A percentile compares a stretch with the other conserved stretches of the same genome.
Evolutionary conservation across 345 rosid species (phyloP).

Genomic region (Citrus unshiu): DNA sequence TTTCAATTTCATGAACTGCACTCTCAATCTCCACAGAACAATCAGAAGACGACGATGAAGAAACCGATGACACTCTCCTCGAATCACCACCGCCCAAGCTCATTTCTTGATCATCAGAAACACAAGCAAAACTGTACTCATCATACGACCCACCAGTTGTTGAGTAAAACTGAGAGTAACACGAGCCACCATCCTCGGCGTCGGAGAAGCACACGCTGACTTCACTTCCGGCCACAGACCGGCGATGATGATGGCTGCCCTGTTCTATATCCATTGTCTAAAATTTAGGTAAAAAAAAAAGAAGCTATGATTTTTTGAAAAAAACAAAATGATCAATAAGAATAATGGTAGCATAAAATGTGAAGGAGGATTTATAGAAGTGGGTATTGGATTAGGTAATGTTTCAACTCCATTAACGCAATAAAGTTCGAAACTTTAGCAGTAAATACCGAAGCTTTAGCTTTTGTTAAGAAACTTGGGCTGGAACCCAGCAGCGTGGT

Average conservation of each 20-base stretch:
- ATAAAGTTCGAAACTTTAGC: neutral
- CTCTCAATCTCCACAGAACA: conserved; percentile 46
- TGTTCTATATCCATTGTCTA: conserved; percentile 52
- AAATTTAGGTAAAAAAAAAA: neutral
- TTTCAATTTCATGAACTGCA: conserved; percentile 34
- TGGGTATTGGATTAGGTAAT: conserved; percentile 37
- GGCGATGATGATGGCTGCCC: conserved; percentile 43
- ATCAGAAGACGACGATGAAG: conserved; percentile 26
- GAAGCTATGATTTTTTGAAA: neutral
- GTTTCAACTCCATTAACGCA: conserved; percentile 34
- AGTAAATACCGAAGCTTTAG: neutral
- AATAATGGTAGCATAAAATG: neutral
- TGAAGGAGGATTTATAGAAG: conserved; percentile 23
- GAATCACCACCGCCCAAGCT: conserved; percentile 24
- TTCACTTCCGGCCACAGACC: conserved; percentile 30
- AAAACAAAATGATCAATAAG: neutral
- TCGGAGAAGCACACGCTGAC: conserved; percentile 65
- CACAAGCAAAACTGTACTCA: conserved; percentile 48
- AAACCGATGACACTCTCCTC: conserved; percentile 54
- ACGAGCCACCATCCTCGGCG: conserved; percentile 73
- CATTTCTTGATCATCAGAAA: conserved; percentile 39
- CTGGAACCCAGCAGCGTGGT: conserved; percentile 14
- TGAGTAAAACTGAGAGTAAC: conserved; percentile 82
- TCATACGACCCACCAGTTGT: conserved; percentile 76
- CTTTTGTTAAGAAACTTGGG: conserved; percentile 4